These are phyloP conservation scores for Cytidiella melzeri DNA, from an alignment of 768 basidiomycete genomes.

Conservation along the genomic window DNA sequence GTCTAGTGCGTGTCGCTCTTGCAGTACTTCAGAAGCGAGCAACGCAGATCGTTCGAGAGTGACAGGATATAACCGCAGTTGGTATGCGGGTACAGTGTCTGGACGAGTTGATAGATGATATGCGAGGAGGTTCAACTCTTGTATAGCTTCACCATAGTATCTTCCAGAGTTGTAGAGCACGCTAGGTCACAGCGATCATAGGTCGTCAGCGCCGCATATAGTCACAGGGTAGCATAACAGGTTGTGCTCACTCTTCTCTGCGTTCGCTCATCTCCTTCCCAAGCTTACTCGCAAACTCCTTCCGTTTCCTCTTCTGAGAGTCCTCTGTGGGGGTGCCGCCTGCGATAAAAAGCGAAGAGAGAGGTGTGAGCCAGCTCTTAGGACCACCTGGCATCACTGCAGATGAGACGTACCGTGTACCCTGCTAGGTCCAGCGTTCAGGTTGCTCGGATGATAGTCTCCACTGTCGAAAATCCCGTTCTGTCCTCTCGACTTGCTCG, in stretches of 20 bases:
- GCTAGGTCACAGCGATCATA: neutral
- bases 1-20: slow-evolving; percentile 65
- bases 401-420: slow-evolving; percentile 29
- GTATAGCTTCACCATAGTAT: slow-evolving; percentile 33
- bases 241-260: slow-evolving; percentile 59
- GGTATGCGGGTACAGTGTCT: slow-evolving; percentile 57
- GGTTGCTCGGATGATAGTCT: slow-evolving; percentile 34
- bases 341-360: slow-evolving; percentile 4
- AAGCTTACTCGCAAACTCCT: slow-evolving; percentile 62
- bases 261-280: slow-evolving; percentile 71
- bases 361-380: neutral
- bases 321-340: slow-evolving; percentile 30
- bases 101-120: slow-evolving; percentile 65
- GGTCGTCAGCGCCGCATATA: neutral
- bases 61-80: slow-evolving; percentile 64
- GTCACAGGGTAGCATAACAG: neutral
- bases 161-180: slow-evolving; percentile 5
- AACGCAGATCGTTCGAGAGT: slow-evolving; percentile 73
- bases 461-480: slow-evolving; percentile 22
- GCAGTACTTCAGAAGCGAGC: slow-evolving; percentile 56
- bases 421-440: slow-evolving; percentile 38
- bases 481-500: slow-evolving; percentile 34
- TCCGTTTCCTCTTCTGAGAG: slow-evolving; percentile 54
- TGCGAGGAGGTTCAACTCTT: slow-evolving; percentile 50
- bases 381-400: neutral